phyloP scores from a whole-genome alignment of 2,329 filamentous ascomycete genomes.

The Tolypocladium ophioglossoides region DNA sequence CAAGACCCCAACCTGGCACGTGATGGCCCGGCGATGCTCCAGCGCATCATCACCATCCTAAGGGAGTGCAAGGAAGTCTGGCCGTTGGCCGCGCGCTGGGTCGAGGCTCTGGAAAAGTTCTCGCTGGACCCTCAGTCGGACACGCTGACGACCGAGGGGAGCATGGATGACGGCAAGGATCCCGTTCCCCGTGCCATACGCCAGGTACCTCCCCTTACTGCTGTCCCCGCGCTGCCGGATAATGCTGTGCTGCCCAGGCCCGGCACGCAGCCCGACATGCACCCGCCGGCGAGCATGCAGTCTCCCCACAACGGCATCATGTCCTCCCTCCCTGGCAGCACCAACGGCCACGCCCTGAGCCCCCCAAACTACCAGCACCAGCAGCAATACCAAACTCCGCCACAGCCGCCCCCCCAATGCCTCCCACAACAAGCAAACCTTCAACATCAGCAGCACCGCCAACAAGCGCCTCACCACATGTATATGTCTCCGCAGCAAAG shows the following conservation, averaged over 20 bases:
- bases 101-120: constrained; percentile 37
- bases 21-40: constrained; percentile 35
- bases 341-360: constrained; percentile 1
- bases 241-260: constrained; percentile 10
- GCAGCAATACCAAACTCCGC: constrained; percentile 2
- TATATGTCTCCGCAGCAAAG: constrained; percentile 7
- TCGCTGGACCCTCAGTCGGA: constrained; percentile 30
- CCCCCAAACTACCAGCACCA: constrained; percentile 4
- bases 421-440: constrained; percentile 7
- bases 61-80: constrained; percentile 38
- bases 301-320: constrained; percentile 3
- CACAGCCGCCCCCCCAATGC: constrained; percentile 4
- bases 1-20: constrained; percentile 27
- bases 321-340: background rate
- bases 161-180: constrained; percentile 38
- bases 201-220: constrained; percentile 6
- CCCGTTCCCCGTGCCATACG: constrained; percentile 15
- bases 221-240: constrained; percentile 5
- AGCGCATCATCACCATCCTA: constrained; percentile 32
- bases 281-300: constrained; percentile 5
- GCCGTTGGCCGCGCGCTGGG: constrained; percentile 42
- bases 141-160: constrained; percentile 28
- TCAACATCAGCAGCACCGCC: constrained; percentile 9
- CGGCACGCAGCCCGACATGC: constrained; percentile 12
- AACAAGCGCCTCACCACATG: constrained; percentile 8